Conservation (phyloP, 805 yeast genomes). For the Candida xyloterini region DNA sequence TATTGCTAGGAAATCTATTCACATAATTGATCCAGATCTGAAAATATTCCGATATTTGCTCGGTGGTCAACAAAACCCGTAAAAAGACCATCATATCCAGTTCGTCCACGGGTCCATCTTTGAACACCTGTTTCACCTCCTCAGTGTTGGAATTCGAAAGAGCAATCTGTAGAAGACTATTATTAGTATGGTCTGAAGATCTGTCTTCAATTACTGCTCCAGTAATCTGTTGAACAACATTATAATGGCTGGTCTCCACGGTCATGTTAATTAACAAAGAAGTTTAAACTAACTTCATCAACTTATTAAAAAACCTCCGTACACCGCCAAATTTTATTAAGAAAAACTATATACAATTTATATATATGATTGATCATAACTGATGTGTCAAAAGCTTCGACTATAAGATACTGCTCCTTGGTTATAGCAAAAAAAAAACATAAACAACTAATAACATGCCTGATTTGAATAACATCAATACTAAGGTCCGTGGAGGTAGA, state of each 20-base stretch:
- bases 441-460: constrained; percentile 7
- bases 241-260: constrained; percentile 8
- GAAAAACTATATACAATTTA: background rate
- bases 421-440: background rate
- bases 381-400: constrained; percentile 6
- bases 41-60: constrained; percentile 8
- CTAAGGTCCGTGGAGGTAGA: constrained; percentile 7
- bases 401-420: constrained; percentile 4
- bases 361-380: constrained; percentile 5
- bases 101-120: constrained; percentile 6
- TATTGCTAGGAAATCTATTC: constrained; percentile 19
- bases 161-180: background rate
- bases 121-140: constrained; percentile 4
- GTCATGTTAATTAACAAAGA: constrained; percentile 4
- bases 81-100: constrained; percentile 11
- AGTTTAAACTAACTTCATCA: background rate
- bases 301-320: background rate
- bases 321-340: background rate
- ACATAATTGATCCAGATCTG: constrained; percentile 12
- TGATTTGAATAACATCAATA: constrained; percentile 10
- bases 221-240: constrained; percentile 3
- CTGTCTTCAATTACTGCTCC: constrained; percentile 1
- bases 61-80: constrained; percentile 6
- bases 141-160: background rate
- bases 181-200: background rate